phyloP scores from a whole-genome alignment of 1,139 yeast species.

The Saccharomyces hybrid region DNA sequence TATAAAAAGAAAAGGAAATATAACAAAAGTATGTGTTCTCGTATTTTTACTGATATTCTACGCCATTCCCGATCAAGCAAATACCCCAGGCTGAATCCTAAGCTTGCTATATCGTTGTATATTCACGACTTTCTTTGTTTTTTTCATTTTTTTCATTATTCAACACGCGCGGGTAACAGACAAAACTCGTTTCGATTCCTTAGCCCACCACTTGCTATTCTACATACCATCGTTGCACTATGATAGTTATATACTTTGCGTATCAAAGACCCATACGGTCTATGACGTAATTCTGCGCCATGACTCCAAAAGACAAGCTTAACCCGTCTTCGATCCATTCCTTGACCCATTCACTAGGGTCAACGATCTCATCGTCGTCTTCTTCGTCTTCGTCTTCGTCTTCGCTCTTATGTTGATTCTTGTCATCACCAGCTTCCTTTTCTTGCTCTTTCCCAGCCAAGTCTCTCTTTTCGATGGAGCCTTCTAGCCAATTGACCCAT shows the following conservation, averaged over 20 bases:
- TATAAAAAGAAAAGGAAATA: background rate
- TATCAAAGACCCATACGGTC: conserved; percentile 68
- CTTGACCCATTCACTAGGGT: conserved; percentile 92
- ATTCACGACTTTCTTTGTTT: background rate
- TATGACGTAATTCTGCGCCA: conserved; percentile 85
- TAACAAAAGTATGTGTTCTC: background rate
- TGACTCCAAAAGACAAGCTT: conserved; percentile 68
- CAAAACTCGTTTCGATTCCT: background rate
- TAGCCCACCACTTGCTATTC: background rate
- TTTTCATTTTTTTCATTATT: background rate
- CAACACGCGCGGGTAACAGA: background rate
- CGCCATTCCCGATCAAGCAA: background rate
- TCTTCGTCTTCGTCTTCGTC: conserved; percentile 28
- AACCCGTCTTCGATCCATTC: conserved; percentile 87
- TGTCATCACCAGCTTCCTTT: conserved; percentile 4
- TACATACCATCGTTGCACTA: background rate
- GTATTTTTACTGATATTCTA: background rate
- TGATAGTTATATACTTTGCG: background rate
- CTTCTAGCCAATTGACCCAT: conserved; percentile 85
- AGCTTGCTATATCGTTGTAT: background rate
- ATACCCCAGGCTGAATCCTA: background rate
- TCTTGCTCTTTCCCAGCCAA: conserved; percentile 6
- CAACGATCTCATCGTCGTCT: conserved; percentile 40
- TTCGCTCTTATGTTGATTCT: conserved; percentile 23
- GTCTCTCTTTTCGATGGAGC: conserved; percentile 15